A percentile compares a stretch with the other conserved stretches of the same genome.
Evolutionary conservation across 306 rosid genomes (phyloP).

Genomic region (Geum urbanum): DNA sequence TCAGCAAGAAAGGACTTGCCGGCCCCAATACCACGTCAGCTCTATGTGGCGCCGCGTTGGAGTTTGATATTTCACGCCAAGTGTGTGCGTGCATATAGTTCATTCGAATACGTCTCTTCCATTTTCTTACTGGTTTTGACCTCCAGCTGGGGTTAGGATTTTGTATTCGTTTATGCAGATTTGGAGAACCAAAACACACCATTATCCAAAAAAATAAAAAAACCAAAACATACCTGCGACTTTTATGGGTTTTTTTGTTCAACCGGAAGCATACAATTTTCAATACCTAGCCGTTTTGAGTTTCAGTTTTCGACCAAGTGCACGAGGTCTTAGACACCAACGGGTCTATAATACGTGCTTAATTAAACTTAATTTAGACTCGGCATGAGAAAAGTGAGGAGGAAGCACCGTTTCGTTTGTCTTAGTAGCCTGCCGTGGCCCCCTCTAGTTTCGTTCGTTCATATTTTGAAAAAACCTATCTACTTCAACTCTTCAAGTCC

Average conservation of each 20-base stretch:
- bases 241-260: background rate
- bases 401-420: constrained; percentile 3
- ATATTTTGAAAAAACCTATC: background rate
- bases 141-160: background rate
- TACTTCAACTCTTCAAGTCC: too few relatives aligned
- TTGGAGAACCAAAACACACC: background rate
- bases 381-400: background rate
- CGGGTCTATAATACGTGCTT: background rate
- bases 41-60: constrained; percentile 41
- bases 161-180: background rate
- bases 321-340: background rate
- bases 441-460: background rate
- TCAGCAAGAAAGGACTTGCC: constrained; percentile 28
- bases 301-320: constrained; percentile 8
- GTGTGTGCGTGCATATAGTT: constrained; percentile 19
- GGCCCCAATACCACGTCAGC: constrained; percentile 63
- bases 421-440: background rate
- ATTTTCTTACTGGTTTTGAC: constrained; percentile 1
- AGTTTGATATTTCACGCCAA: constrained; percentile 41
- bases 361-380: background rate
- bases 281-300: background rate
- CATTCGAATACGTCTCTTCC: constrained; percentile 40
- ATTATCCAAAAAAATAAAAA: too few relatives aligned
- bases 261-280: background rate
- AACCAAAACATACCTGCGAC: constrained; percentile 4